A percentile compares a stretch with the other conserved stretches of the same genome.
Evolutionary conservation across 78 protist species (phyloP).

Genomic region (Salpingoeca rosetta): DNA sequence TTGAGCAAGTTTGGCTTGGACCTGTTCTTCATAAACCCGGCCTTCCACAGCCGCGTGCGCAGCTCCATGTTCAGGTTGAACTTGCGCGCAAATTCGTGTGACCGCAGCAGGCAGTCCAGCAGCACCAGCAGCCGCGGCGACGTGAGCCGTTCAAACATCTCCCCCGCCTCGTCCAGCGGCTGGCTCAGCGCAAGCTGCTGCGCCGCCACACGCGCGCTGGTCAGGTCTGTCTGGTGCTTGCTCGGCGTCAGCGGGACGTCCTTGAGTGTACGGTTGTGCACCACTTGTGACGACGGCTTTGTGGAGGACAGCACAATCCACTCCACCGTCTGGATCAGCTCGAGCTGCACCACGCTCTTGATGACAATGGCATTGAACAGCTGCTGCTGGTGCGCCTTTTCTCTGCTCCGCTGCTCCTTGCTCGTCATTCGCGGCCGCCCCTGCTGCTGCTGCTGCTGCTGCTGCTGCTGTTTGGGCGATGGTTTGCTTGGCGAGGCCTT

Average conservation of each 20-base stretch:
- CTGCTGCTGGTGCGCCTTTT: neutral
- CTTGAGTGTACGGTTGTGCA: neutral
- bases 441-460: neutral
- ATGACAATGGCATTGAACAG: conserved; percentile 10
- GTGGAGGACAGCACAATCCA: neutral
- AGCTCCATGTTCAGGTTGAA: conserved; percentile 13
- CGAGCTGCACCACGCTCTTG: conserved; percentile 23
- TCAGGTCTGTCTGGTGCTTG: neutral
- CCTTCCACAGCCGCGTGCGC: conserved; percentile 19
- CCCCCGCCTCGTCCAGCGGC: neutral
- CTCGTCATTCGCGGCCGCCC: neutral
- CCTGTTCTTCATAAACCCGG: neutral
- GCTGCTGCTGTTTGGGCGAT: neutral
- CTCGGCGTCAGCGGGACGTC: neutral
- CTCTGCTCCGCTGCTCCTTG: neutral
- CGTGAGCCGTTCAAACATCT: neutral
- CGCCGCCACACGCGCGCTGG: neutral
- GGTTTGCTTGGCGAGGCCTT: no score
- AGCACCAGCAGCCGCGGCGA: neutral
- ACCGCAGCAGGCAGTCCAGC: neutral
- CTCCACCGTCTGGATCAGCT: conserved; percentile 23
- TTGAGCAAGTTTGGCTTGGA: conserved; percentile 1
- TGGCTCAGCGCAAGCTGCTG: neutral
- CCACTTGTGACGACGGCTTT: neutral
- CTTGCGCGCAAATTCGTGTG: conserved; percentile 6